These are phyloP conservation scores for Coemansia sp. DNA, from an alignment of 192 early-diverging fungal genomes.

Conservation along the genomic window DNA sequence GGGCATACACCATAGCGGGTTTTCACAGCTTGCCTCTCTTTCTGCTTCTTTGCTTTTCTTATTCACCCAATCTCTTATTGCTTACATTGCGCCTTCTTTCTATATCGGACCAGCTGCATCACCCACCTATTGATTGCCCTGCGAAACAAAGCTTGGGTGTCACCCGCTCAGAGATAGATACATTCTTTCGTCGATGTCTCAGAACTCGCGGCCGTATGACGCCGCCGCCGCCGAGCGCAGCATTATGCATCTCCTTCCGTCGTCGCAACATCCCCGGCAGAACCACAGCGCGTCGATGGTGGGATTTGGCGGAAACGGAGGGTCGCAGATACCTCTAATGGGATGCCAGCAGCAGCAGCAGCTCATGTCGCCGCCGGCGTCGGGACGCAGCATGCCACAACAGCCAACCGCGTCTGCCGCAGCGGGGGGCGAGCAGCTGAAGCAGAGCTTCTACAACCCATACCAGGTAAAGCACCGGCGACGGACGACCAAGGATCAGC, in stretches of 20 bases:
- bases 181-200: slow-evolving; percentile 13
- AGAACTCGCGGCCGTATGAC: slow-evolving; percentile 23
- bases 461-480: slow-evolving; percentile 75
- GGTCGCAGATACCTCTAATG: not conserved
- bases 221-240: slow-evolving; percentile 9
- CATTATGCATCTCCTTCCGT: slow-evolving; percentile 13
- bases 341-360: slow-evolving; percentile 8
- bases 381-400: slow-evolving; percentile 4
- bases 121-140: not conserved
- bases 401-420: not conserved
- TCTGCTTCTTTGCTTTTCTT: not conserved
- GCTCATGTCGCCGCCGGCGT: slow-evolving; percentile 11
- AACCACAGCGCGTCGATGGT: not conserved
- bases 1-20: not conserved
- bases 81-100: not conserved
- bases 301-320: not conserved
- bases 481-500: slow-evolving; percentile 71
- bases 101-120: slow-evolving; percentile 4
- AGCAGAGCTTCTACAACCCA: slow-evolving; percentile 72
- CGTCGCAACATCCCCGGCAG: slow-evolving; percentile 4
- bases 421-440: slow-evolving; percentile 54
- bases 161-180: slow-evolving; percentile 2
- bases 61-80: not conserved
- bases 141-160: not conserved
- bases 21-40: not conserved